Conservation (phyloP, 2,329 filamentous ascomycete species). For the Truncatella angustata region DNA sequence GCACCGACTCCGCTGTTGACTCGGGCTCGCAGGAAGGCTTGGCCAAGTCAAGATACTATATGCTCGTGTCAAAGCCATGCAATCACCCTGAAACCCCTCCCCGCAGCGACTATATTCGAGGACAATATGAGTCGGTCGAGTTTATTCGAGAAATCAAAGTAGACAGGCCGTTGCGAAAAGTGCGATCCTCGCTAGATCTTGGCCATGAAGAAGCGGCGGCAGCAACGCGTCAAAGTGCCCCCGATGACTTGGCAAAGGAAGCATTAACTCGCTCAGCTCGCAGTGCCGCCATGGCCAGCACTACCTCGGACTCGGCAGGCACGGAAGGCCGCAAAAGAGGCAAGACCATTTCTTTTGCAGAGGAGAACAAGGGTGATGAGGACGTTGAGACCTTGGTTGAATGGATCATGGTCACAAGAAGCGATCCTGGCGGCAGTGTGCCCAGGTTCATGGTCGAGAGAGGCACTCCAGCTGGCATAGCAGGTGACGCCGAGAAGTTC, state of each 20-base stretch:
- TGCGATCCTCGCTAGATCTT: slow-evolving; percentile 44
- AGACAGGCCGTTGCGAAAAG: slow-evolving; percentile 39
- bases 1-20: slow-evolving; percentile 54
- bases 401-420: slow-evolving; percentile 91
- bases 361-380: slow-evolving; percentile 21
- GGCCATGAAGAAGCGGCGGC: slow-evolving; percentile 28
- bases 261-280: slow-evolving; percentile 41
- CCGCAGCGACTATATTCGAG: slow-evolving; percentile 73
- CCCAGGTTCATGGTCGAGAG: slow-evolving; percentile 90
- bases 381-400: slow-evolving; percentile 57
- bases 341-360: slow-evolving; percentile 20
- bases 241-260: slow-evolving; percentile 35
- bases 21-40: slow-evolving; percentile 19
- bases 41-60: slow-evolving; percentile 65
- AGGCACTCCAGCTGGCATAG: slow-evolving; percentile 78
- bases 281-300: slow-evolving; percentile 20
- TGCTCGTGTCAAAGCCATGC: slow-evolving; percentile 85
- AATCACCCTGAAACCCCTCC: slow-evolving; percentile 70
- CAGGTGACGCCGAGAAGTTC: slow-evolving; percentile 77
- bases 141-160: slow-evolving; percentile 80
- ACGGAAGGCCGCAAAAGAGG: slow-evolving; percentile 32
- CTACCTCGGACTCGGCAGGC: slow-evolving; percentile 18
- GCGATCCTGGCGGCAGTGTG: slow-evolving; percentile 84
- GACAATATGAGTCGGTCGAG: slow-evolving; percentile 88
- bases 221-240: slow-evolving; percentile 20